Base-by-base conservation (phyloP, 768 basidiomycete genomes). In the Leccinum aurantiacum region DNA sequence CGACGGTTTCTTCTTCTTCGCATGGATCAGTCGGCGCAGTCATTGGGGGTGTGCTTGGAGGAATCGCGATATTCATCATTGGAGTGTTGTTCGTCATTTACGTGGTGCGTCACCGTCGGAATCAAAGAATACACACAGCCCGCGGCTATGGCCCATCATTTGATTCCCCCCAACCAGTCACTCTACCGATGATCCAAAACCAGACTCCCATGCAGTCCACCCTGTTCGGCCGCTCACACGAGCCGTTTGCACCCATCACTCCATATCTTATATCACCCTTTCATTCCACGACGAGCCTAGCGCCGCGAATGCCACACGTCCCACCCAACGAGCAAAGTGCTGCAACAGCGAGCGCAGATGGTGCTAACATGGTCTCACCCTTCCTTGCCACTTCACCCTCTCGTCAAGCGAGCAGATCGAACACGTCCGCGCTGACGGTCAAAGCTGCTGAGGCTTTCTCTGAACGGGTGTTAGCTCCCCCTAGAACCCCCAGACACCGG, bases 1-100 rank as follows among this genome's bases (percentile, higher is more conserved):
- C 51, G 4, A 13, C 63, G 5, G 17, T 48, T 22, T 59, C 66
- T 7, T 51, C 67, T 31, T 49, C 60, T 7, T 57, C 71, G 5
- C 47, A 31, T 8, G n/a, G 29, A 22, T 22, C 67, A 1, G 35
- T 55, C 11, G 67, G 65, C 19, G 50, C 61, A 10, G 63, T 72
- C 47, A 54, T 63, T 5, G 73, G 71, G 3, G 63, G 73, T 1
- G 64, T 72, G 14, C 27, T 69, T 11, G 71, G 71, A 0, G 64
- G 51, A 9, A 10, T 66, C 4, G 53, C 33, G 11, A 25, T 64
- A 29, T 9, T 74, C 6, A 1, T 66, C 44, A 41, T 70, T 8
- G 59, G 62, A n/a, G 61, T 24, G 10, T 14, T 64, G 17, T 51
- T 72, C 29, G 22, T 56, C 11, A 37, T 62, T 35, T 67, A 54